These are phyloP conservation scores for Pochonia chlamydosporia DNA, from an alignment of 2,329 filamentous ascomycete species.

Conservation along the genomic window DNA sequence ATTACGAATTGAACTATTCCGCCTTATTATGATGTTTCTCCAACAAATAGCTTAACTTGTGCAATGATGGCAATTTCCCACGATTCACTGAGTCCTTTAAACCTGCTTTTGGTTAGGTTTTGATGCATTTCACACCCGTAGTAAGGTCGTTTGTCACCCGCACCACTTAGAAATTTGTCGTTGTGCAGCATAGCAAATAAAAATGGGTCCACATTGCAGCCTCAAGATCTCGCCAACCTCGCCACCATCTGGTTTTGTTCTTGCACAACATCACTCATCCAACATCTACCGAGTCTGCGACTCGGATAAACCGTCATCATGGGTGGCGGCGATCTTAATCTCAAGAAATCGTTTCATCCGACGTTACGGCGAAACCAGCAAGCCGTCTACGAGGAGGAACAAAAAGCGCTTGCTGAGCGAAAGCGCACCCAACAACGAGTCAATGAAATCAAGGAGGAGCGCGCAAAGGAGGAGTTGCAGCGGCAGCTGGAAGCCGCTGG, in stretches of 20 bases:
- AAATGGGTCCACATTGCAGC: constrained; percentile 6
- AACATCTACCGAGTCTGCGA: not conserved
- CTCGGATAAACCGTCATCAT: constrained; percentile 46
- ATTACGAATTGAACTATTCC: not conserved
- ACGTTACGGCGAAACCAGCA: constrained; percentile 85
- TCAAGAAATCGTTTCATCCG: constrained; percentile 95
- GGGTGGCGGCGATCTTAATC: constrained; percentile 90
- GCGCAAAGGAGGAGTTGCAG: constrained; percentile 86
- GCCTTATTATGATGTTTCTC: too few relatives aligned
- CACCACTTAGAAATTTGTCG: too few relatives aligned
- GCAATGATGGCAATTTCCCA: too few relatives aligned
- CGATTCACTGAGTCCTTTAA: too few relatives aligned
- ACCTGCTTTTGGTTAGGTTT: too few relatives aligned
- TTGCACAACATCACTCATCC: not conserved
- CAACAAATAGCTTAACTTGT: too few relatives aligned
- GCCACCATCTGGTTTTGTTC: not conserved
- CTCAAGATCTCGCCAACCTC: not conserved
- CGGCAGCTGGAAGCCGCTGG: constrained; percentile 84
- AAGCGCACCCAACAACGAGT: constrained; percentile 88
- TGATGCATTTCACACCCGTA: too few relatives aligned
- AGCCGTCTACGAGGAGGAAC: constrained; percentile 85
- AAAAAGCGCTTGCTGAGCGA: constrained; percentile 87
- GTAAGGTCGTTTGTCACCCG: too few relatives aligned
- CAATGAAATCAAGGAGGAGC: constrained; percentile 91
- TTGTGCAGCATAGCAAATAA: not conserved